Conservation (phyloP, 768 basidiomycete genomes). For the Pleurotus pulmonarius region DNA sequence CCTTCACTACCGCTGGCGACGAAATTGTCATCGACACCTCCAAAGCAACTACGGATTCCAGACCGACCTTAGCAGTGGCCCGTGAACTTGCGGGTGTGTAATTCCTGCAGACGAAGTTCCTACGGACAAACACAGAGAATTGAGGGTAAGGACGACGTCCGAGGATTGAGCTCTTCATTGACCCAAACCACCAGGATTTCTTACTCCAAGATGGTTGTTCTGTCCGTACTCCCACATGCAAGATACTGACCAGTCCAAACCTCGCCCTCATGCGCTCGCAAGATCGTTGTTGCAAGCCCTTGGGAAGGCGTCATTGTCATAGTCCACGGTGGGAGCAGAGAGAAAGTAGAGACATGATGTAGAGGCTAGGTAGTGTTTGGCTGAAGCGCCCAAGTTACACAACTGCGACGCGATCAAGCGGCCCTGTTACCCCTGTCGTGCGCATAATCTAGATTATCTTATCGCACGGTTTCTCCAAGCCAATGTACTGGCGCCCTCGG, state of each 20-base stretch:
- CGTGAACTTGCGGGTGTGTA: conserved; percentile 73
- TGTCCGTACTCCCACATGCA: conserved; percentile 87
- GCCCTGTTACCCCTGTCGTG: too few species aligned
- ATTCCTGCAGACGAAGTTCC: conserved; percentile 89
- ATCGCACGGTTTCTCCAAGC: neutral
- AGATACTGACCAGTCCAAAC: conserved; percentile 90
- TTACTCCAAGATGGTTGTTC: conserved; percentile 77
- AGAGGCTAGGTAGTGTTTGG: too few species aligned
- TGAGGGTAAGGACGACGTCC: conserved; percentile 8
- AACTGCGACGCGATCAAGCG: too few species aligned
- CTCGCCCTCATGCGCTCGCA: conserved; percentile 86
- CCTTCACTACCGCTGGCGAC: conserved; percentile 96
- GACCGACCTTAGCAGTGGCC: conserved; percentile 83
- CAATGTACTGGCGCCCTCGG: neutral
- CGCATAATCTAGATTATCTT: neutral
- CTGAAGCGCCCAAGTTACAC: too few species aligned
- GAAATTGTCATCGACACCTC: conserved; percentile 83
- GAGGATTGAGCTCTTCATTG: conserved; percentile 7
- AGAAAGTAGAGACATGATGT: too few species aligned
- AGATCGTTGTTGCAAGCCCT: conserved; percentile 74
- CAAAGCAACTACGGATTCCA: conserved; percentile 92
- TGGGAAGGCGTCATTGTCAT: conserved; percentile 80
- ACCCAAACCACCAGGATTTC: conserved; percentile 21
- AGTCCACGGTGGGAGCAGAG: conserved; percentile 45
- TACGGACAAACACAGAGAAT: conserved; percentile 27